Evolutionary conservation across 129 eudicot species (phyloP).

Genomic region (Flaveria trinervia): DNA sequence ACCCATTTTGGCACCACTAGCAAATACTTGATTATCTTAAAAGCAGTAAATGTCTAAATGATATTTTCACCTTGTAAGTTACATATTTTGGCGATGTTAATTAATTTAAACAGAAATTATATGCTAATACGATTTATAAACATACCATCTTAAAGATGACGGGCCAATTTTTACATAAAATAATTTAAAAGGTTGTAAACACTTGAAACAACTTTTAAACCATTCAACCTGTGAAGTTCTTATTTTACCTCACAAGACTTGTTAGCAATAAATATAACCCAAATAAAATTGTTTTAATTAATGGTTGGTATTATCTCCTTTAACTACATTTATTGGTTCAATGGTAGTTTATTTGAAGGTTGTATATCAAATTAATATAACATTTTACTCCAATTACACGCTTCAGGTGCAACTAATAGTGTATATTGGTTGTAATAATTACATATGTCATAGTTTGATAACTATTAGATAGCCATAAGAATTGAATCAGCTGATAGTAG

Average conservation of each 20-base stretch:
- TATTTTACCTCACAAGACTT: neutral
- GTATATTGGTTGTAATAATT: neutral
- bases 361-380: neutral
- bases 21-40: neutral
- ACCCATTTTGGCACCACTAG: neutral
- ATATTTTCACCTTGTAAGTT: neutral
- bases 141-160: neutral
- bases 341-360: neutral
- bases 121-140: neutral
- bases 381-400: neutral
- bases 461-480: neutral
- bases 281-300: neutral
- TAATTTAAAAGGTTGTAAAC: neutral
- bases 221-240: neutral
- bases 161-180: neutral
- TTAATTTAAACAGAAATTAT: neutral
- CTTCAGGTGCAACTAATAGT: neutral
- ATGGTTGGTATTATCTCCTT: neutral
- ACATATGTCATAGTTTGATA: neutral
- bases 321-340: neutral
- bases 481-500: neutral
- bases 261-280: constrained; percentile 6
- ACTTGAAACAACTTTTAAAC: neutral
- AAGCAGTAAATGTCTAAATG: neutral
- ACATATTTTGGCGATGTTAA: neutral